Base-by-base conservation (phyloP, 1,284 basidiomycete species). In the Polyporus tsugae region DNA sequence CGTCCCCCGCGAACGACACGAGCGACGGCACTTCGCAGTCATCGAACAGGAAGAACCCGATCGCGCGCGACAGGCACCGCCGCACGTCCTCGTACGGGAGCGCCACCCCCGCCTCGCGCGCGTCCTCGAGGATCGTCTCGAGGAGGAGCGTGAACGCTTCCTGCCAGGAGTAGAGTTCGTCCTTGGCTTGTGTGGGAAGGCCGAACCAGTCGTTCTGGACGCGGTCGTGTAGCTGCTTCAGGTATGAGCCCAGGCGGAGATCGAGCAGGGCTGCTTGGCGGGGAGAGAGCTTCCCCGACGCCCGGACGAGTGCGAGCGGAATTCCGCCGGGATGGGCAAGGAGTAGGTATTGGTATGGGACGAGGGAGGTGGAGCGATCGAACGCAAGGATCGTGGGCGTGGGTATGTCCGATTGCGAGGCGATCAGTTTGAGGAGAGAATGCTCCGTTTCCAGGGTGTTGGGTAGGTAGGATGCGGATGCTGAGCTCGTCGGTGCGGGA, bases 121-220 rank as follows among this genome's bases (percentile, higher is more conserved):
- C 75, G 42, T 78, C 77, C 22, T 77, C 75, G n/a, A 93, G 78
- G 17, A 89, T 78, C 2, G 80, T 79, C 70, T 93, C 91, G 60
- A 93, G 78, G 6, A 87, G 79, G 4, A 77, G 66, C 6, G 87
- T 87, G 76, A 93, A 93, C 9, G 88, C 87, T 74, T 91, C 90
- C 77, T 92, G 90, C 91, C 91, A 93, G 76, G 84, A 88, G 75
- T 89, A 91, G 10, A 85, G 76, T 72, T 78, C 82, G 59, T 78
- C 79, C 22, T 69, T 77, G 71, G 76, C 82, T 72, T 75, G 77
- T 10, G 63, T 67, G 13, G 89, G 88, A 3, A 83, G 72, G 1
- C 91, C 91, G 74, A 88, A 93, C 87, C 88, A 92, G 74, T 92
- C 90, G 79, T 91, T 91, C 75, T 89, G 87, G 29, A 91, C 82